Percentiles rank a stretch among this genome's conserved stretches.
Evolutionary conservation across 805 yeast genomes (phyloP).

Genomic region (Lachancea fermentati): DNA sequence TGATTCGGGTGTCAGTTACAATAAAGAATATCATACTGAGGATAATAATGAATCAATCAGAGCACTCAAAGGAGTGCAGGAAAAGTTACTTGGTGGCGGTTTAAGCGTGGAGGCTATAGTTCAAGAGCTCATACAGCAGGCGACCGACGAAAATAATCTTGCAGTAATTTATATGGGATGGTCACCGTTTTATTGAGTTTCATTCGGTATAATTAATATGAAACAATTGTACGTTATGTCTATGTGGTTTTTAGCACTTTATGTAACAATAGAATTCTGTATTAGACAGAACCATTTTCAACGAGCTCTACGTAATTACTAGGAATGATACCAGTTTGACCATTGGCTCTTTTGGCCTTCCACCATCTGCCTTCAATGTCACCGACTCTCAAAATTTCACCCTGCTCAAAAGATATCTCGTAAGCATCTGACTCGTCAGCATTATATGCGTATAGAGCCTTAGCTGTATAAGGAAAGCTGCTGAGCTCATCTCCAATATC

Average conservation of each 20-base stretch:
- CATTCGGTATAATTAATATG: background rate
- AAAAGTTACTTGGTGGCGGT: constrained; percentile 59
- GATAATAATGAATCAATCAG: constrained; percentile 67
- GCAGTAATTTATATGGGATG: constrained; percentile 78
- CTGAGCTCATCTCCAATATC: constrained; percentile 30
- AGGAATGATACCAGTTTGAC: constrained; percentile 95
- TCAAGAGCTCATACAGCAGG: constrained; percentile 72
- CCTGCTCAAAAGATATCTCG: constrained; percentile 85
- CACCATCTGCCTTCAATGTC: constrained; percentile 98
- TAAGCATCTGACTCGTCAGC: constrained; percentile 92
- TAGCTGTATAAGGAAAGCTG: constrained; percentile 73
- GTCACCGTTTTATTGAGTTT: constrained; percentile 61
- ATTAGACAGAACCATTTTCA: constrained; percentile 29
- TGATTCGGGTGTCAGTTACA: constrained; percentile 16
- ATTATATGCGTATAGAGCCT: constrained; percentile 78
- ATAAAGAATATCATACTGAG: constrained; percentile 7
- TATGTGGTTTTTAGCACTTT: background rate
- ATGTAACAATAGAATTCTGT: background rate
- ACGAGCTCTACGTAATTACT: constrained; percentile 83
- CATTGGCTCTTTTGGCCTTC: constrained; percentile 87
- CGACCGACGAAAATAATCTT: constrained; percentile 60
- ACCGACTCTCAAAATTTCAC: constrained; percentile 85
- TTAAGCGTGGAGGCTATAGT: constrained; percentile 81
- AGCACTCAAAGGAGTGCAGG: constrained; percentile 68
- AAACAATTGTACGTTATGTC: background rate